These are phyloP conservation scores for Neotropicomus parvogracilis DNA, from an alignment of 1,284 basidiomycete genomes.

Conservation along the genomic window DNA sequence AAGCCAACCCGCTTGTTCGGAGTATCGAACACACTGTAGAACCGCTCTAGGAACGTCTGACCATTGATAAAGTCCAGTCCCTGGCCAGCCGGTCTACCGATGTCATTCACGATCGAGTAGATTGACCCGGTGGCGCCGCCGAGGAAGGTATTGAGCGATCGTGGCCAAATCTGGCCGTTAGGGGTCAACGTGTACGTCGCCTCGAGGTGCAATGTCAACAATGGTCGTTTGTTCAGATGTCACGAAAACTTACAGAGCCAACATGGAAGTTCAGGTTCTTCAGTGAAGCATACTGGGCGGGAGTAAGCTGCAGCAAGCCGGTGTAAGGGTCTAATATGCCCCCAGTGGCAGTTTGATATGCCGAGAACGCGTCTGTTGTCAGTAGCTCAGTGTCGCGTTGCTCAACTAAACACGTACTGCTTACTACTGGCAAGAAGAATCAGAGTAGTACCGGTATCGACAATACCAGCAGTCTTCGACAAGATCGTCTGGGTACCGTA, in stretches of 20 bases:
- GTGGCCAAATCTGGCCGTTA: too few species aligned
- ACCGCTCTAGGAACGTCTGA: too few species aligned
- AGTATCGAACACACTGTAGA: constrained; percentile 65
- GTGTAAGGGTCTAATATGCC: constrained; percentile 42
- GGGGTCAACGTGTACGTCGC: constrained; percentile 39
- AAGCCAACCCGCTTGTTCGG: constrained; percentile 52
- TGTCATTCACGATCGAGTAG: constrained; percentile 39
- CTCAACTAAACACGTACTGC: too few species aligned
- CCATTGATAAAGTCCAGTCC: too few species aligned
- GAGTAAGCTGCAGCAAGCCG: constrained; percentile 40
- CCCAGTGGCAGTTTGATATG: constrained; percentile 52
- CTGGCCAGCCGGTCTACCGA: constrained; percentile 38
- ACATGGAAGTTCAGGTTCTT: constrained; percentile 42
- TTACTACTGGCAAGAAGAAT: too few species aligned
- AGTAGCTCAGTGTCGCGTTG: too few species aligned
- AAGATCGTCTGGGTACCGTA: too few species aligned
- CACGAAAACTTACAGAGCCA: too few species aligned
- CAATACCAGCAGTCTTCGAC: too few species aligned
- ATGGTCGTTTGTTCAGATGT: too few species aligned
- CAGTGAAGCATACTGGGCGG: constrained; percentile 37
- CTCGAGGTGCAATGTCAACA: constrained; percentile 16
- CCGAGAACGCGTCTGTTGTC: too few species aligned
- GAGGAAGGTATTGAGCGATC: constrained; percentile 46
- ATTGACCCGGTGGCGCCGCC: constrained; percentile 41
- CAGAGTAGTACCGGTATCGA: too few species aligned